Percentiles rank a stretch among this genome's conserved stretches.
Conservation (phyloP, 2,329 filamentous ascomycete genomes). For the Rhynchosporium secalis region DNA sequence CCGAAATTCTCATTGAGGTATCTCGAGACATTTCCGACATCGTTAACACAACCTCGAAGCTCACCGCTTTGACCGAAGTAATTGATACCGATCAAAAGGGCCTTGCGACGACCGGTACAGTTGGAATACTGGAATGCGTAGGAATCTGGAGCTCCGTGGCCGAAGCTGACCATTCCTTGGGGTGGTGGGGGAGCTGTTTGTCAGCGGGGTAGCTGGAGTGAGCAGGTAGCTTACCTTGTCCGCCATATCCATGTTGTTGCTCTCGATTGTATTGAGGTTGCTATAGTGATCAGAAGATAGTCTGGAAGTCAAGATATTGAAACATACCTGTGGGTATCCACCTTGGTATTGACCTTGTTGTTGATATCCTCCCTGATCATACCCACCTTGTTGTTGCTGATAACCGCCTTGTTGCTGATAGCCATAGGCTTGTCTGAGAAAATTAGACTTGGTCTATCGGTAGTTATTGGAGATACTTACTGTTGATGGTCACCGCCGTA, state of each 20-base stretch:
- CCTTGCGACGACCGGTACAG: constrained; percentile 85
- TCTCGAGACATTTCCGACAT: constrained; percentile 95
- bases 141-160: constrained; percentile 73
- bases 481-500: constrained; percentile 8
- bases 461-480: not conserved
- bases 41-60: constrained; percentile 91
- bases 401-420: constrained; percentile 11
- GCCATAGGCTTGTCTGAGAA: constrained; percentile 17
- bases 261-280: constrained; percentile 9
- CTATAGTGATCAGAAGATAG: not conserved
- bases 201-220: not conserved
- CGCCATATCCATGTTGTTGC: constrained; percentile 9
- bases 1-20: constrained; percentile 87
- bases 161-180: constrained; percentile 68
- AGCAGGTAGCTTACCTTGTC: constrained; percentile 11
- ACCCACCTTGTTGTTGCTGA: constrained; percentile 5
- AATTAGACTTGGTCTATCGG: not conserved
- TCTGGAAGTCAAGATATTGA: no score
- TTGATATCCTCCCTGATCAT: not conserved
- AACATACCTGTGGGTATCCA: constrained; percentile 12
- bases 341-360: constrained; percentile 7
- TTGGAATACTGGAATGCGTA: constrained; percentile 90
- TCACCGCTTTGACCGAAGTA: constrained; percentile 92
- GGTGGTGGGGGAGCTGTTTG: constrained; percentile 46
- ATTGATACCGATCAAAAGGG: constrained; percentile 90